Evolutionary conservation across 1,284 basidiomycete species (phyloP).

Genomic region (Peniophora sp.): DNA sequence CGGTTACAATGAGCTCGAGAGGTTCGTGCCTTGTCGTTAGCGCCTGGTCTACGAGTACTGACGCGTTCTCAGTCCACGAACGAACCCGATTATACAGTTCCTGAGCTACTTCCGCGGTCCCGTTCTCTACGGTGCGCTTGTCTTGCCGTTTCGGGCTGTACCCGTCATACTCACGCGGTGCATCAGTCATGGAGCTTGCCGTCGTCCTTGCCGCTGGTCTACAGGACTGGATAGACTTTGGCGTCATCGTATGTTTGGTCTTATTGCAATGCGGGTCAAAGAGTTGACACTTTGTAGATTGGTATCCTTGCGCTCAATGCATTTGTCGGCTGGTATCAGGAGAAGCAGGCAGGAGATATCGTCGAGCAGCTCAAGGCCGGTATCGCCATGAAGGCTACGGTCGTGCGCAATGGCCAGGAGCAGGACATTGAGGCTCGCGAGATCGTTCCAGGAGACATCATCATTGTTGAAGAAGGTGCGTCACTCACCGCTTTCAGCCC

Average conservation of each 20-base stretch:
- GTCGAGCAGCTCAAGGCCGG: slow-evolving; percentile 47
- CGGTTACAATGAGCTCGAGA: slow-evolving; percentile 43
- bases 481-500: not conserved
- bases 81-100: slow-evolving; percentile 43
- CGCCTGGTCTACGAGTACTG: not conserved
- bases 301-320: slow-evolving; percentile 35
- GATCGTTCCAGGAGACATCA: slow-evolving; percentile 46
- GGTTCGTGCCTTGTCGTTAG: slow-evolving; percentile 12
- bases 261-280: not conserved
- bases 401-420: slow-evolving; percentile 36
- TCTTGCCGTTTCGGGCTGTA: not conserved
- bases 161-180: not conserved
- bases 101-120: slow-evolving; percentile 38
- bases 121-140: slow-evolving; percentile 30
- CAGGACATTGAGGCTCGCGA: slow-evolving; percentile 43
- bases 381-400: slow-evolving; percentile 38
- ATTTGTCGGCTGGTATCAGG: slow-evolving; percentile 50
- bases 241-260: slow-evolving; percentile 33
- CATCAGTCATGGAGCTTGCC: slow-evolving; percentile 41
- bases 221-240: slow-evolving; percentile 48
- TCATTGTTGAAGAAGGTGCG: slow-evolving; percentile 35
- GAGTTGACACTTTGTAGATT: slow-evolving; percentile 17
- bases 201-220: slow-evolving; percentile 45
- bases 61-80: slow-evolving; percentile 19
- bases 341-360: slow-evolving; percentile 42